A percentile compares a stretch with the other conserved stretches of the same genome.
These are phyloP conservation scores for Fusarium udum DNA, from an alignment of 2,329 filamentous ascomycete species.

Conservation along the genomic window DNA sequence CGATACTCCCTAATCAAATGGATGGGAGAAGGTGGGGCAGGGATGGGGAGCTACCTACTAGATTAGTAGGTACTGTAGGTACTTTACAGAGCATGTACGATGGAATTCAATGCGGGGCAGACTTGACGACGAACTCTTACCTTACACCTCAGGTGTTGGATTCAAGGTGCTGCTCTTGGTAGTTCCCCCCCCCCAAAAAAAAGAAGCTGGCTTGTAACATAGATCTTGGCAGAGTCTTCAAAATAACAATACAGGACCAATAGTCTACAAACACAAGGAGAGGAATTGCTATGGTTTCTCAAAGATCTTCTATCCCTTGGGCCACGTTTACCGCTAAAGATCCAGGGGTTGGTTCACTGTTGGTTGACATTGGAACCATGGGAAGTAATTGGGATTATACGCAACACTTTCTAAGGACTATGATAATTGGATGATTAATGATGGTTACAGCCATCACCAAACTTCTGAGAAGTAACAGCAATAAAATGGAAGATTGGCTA, in stretches of 20 bases:
- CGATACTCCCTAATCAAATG: neutral
- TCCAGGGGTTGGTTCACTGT: neutral
- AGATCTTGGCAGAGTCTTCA: neutral
- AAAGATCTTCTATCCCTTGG: neutral
- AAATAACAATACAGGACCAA: no score
- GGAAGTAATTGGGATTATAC: neutral
- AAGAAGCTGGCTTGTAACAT: neutral
- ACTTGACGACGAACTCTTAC: neutral
- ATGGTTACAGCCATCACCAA: neutral
- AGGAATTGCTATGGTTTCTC: neutral
- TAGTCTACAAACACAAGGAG: neutral
- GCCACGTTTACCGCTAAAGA: slow-evolving; percentile 20
- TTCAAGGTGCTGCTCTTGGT: neutral
- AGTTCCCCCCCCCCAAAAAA: neutral
- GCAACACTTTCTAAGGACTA: neutral
- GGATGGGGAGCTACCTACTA: neutral
- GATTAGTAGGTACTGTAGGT: neutral
- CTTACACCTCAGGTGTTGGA: neutral
- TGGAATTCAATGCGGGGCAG: slow-evolving; percentile 24
- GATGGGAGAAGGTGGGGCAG: slow-evolving; percentile 20
- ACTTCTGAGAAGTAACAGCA: neutral
- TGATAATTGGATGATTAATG: neutral
- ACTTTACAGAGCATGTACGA: slow-evolving; percentile 1
- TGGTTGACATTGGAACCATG: neutral
- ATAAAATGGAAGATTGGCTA: neutral